These are phyloP conservation scores for Fagopyrum homotropicum DNA, from an alignment of 148 eudicot species.

Conservation along the genomic window DNA sequence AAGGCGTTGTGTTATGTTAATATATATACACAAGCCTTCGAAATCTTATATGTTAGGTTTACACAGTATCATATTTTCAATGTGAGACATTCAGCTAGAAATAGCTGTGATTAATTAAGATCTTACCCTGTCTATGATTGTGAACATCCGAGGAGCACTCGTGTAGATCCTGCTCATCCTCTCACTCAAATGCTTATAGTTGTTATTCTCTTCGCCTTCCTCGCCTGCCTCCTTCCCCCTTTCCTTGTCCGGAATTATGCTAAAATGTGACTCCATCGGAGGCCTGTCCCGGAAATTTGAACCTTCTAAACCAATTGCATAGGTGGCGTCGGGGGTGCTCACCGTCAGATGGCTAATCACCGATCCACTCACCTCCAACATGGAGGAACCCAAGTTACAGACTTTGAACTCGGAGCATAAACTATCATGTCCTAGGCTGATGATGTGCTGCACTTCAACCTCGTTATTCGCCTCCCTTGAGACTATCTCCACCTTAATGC, in stretches of 20 bases:
- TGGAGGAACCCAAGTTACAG: constrained; percentile 32
- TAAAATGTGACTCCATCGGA: constrained; percentile 45
- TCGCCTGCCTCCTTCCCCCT: background rate
- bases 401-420: constrained; percentile 45
- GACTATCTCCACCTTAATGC: constrained; percentile 59
- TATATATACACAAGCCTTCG: background rate
- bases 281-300: constrained; percentile 47
- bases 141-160: constrained; percentile 62
- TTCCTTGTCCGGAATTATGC: constrained; percentile 25
- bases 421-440: constrained; percentile 43
- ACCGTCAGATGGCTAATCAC: constrained; percentile 58
- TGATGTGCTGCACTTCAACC: constrained; percentile 46
- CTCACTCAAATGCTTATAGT: constrained; percentile 59
- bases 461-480: constrained; percentile 30
- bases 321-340: constrained; percentile 92
- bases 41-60: too few species aligned
- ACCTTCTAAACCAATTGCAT: constrained; percentile 69
- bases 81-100: too few species aligned
- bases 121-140: constrained; percentile 68
- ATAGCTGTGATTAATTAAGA: background rate
- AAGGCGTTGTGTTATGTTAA: background rate
- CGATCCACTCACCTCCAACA: constrained; percentile 42
- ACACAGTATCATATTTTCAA: too few species aligned
- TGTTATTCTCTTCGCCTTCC: constrained; percentile 46
- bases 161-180: constrained; percentile 69